A percentile compares a stretch with the other conserved stretches of the same genome.
These are phyloP conservation scores for Drechslerella dactyloides DNA, from an alignment of 2,329 filamentous ascomycete genomes.

Conservation along the genomic window DNA sequence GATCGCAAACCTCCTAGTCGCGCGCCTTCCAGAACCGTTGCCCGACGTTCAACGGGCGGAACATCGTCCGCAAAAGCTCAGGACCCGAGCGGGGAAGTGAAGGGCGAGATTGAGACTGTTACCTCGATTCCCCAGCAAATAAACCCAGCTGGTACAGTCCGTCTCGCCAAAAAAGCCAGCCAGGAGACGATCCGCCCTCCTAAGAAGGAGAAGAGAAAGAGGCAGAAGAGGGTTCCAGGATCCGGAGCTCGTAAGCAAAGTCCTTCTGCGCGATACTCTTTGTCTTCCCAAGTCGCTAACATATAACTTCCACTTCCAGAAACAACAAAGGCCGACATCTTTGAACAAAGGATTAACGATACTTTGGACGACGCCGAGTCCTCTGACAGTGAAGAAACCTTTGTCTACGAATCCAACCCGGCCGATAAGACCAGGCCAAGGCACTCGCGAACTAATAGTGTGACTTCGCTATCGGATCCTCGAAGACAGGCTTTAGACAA, in stretches of 20 bases:
- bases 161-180: conserved; percentile 81
- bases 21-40: conserved; percentile 69
- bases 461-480: conserved; percentile 72
- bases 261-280: conserved; percentile 4
- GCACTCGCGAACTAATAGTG: conserved; percentile 92
- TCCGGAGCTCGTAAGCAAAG: conserved; percentile 52
- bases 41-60: conserved; percentile 63
- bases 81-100: conserved; percentile 78
- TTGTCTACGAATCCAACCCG: conserved; percentile 98
- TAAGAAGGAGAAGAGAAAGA: conserved; percentile 85
- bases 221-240: conserved; percentile 69
- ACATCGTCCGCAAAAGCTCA: conserved; percentile 72
- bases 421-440: conserved; percentile 70
- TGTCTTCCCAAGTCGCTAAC: conserved; percentile 39
- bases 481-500: conserved; percentile 46
- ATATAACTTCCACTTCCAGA: conserved; percentile 62
- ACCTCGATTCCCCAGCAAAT: conserved; percentile 80
- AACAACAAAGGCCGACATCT: conserved; percentile 95
- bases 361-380: conserved; percentile 95
- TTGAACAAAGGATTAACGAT: conserved; percentile 94
- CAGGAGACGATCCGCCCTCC: conserved; percentile 89
- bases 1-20: conserved; percentile 63
- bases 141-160: conserved; percentile 69
- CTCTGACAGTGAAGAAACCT: conserved; percentile 96
- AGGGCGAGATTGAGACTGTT: conserved; percentile 95